Evolutionary conservation across 805 yeast genomes (phyloP).

Genomic region (Grigorovia humatica): DNA sequence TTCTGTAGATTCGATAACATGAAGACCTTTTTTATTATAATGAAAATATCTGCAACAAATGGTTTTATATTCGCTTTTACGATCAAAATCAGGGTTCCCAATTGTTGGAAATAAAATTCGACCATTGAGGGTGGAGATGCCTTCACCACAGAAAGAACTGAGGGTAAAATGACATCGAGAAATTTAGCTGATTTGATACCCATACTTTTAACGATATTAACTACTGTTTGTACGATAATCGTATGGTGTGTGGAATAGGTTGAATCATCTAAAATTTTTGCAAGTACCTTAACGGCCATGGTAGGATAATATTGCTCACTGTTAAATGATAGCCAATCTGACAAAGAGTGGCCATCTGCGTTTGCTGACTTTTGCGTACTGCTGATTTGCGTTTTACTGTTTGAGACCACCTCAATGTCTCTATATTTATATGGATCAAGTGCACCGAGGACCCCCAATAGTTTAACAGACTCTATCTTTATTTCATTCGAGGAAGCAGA

Average conservation of each 20-base stretch:
- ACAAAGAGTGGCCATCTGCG: conserved; percentile 69
- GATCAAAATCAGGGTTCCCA: conserved; percentile 66
- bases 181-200: conserved; percentile 88
- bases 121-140: conserved; percentile 68
- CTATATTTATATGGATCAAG: conserved; percentile 92
- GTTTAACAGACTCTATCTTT: conserved; percentile 77
- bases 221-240: conserved; percentile 86
- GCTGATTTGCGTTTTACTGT: conserved; percentile 17
- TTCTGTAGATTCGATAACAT: conserved; percentile 53
- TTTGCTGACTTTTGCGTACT: conserved; percentile 25
- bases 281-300: conserved; percentile 76
- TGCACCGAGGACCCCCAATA: conserved; percentile 92
- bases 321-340: conserved; percentile 92
- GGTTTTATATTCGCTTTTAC: conserved; percentile 89
- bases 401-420: conserved; percentile 40
- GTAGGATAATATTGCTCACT: conserved; percentile 91
- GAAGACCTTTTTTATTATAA: conserved; percentile 66
- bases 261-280: conserved; percentile 76
- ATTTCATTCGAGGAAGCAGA: conserved; percentile 67
- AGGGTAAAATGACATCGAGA: conserved; percentile 79
- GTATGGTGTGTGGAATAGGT: conserved; percentile 82
- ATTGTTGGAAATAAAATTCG: conserved; percentile 82
- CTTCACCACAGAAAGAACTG: conserved; percentile 75
- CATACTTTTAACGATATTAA: conserved; percentile 80
- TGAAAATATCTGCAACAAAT: conserved; percentile 64